phyloP scores from a whole-genome alignment of 257 asterid species.

The Phtheirospermum japonicum region DNA sequence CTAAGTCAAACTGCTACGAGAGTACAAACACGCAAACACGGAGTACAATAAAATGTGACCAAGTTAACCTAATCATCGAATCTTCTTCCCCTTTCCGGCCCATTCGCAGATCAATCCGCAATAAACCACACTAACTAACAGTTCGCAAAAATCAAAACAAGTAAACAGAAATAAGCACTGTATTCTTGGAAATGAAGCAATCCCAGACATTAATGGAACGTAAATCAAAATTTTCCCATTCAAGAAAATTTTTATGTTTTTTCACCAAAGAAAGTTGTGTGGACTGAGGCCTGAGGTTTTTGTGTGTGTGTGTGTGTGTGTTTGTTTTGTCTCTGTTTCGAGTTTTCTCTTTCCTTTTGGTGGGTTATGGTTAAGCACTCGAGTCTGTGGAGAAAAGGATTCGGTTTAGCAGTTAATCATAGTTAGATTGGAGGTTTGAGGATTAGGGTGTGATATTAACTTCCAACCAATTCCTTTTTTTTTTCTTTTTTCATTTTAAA shows the following conservation, averaged over 20 bases:
- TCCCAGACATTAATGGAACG: slow-evolving; percentile 12
- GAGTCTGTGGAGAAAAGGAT: slow-evolving; percentile 16
- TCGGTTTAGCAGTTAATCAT: slow-evolving; percentile 29
- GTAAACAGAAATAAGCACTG: slow-evolving; percentile 10
- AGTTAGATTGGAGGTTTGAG: slow-evolving; percentile 1
- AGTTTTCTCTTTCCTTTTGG: slow-evolving; percentile 9
- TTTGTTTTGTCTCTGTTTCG: neutral
- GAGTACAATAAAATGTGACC: slow-evolving; percentile 22
- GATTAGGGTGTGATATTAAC: too few relatives aligned
- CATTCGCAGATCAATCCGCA: slow-evolving; percentile 38
- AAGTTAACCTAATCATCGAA: slow-evolving; percentile 30
- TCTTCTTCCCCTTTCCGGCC: slow-evolving; percentile 28
- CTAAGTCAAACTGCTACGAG: slow-evolving; percentile 23
- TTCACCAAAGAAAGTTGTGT: slow-evolving; percentile 22
- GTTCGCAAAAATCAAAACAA: slow-evolving; percentile 5
- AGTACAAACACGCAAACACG: slow-evolving; percentile 9
- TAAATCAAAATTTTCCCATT: slow-evolving; percentile 12
- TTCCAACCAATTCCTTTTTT: too few relatives aligned
- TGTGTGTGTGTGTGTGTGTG: slow-evolving; percentile 9
- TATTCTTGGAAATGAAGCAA: slow-evolving; percentile 29
- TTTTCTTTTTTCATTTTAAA: too few relatives aligned
- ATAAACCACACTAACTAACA: slow-evolving; percentile 22
- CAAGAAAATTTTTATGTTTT: slow-evolving; percentile 18
- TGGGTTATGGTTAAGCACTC: slow-evolving; percentile 11
- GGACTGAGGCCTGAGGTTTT: too few relatives aligned